These are phyloP conservation scores for Teratosphaeria epicoccoides DNA, from an alignment of 2,329 filamentous ascomycete species.

Conservation along the genomic window DNA sequence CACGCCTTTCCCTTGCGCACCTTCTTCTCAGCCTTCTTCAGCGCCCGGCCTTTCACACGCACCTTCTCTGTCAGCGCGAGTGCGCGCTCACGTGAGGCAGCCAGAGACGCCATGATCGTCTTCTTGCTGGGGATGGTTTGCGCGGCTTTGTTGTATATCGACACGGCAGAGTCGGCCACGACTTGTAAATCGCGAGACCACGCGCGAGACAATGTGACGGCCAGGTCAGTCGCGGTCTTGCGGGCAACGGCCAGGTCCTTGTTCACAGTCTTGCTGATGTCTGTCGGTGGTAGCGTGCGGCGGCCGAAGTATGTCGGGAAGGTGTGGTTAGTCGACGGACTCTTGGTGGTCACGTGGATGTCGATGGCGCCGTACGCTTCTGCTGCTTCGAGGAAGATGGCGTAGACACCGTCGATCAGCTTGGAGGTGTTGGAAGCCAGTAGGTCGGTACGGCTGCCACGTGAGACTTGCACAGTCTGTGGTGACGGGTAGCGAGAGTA, in stretches of 20 bases:
- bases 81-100: neutral
- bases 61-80: neutral
- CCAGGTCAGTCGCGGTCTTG: slow-evolving; percentile 1
- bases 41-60: neutral
- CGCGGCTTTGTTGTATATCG: neutral
- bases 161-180: neutral
- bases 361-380: slow-evolving; percentile 19
- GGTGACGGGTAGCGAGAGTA: neutral
- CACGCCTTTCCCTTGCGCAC: neutral
- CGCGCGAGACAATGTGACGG: slow-evolving; percentile 10
- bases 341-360: slow-evolving; percentile 14
- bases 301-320: slow-evolving; percentile 19
- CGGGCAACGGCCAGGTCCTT: slow-evolving; percentile 18
- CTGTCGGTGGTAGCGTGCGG: slow-evolving; percentile 16
- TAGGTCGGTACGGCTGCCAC: slow-evolving; percentile 5
- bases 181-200: slow-evolving; percentile 16
- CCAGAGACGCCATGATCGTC: neutral
- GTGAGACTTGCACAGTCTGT: neutral
- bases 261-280: slow-evolving; percentile 17
- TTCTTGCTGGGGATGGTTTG: neutral
- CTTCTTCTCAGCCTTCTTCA: neutral
- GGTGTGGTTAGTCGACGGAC: slow-evolving; percentile 12
- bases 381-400: slow-evolving; percentile 14
- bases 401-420: slow-evolving; percentile 22
- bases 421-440: slow-evolving; percentile 12